Base-by-base conservation (phyloP, 2,329 filamentous ascomycete species). In the Blumeria graminis region DNA sequence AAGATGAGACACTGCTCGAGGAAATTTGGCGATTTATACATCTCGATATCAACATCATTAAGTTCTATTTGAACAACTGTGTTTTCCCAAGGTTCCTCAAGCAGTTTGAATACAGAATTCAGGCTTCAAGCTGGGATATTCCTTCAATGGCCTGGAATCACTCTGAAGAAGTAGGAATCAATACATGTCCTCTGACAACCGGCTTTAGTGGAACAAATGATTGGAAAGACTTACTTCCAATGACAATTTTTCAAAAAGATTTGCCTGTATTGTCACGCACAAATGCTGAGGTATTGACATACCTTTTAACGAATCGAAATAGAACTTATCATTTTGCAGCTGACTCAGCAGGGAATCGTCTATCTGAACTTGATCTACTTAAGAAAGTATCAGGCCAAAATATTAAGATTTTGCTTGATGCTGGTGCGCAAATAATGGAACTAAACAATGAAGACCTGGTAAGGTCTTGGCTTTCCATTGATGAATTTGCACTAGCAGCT, bases 141-240 rank as follows among this genome's bases (percentile, higher is more conserved):
- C 77, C 79, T 0, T 63, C 78, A 0, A 2, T 33, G 33, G 35
- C 5, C n/a, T 43, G 16, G 70, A 48, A 43, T 45, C 78, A 3
- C 85, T 16, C 58, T 10, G n/a, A 45, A 48, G 45, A n/a, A 6
- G 22, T 28, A 2, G 10, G 14, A 6, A 43, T 11, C 7, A 50
- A 14, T 13, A 62, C 67, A 1, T 58, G 72, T 62, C 67, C 2
- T 58, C 72, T 41, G 1, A 82, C 80, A 0, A 84, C 81, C 0
- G 82, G 82, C 0, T 87, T 87, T 63, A 82, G 78, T 6, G 82
- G 82, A 0, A 86, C 82, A 0, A 85, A 84, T 45, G 82, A 86
- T 62, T 78, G 76, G 18, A 70, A 74, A 38, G 68, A 66, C 0
- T 69, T 82, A 34, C 65, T 86, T 0, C 82, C 82, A 0, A 64